Evolutionary conservation across 2,329 filamentous ascomycete species (phyloP), one percentile per base, ranked within the genome.

Genomic region (Mollisia scopiformis): DNA sequence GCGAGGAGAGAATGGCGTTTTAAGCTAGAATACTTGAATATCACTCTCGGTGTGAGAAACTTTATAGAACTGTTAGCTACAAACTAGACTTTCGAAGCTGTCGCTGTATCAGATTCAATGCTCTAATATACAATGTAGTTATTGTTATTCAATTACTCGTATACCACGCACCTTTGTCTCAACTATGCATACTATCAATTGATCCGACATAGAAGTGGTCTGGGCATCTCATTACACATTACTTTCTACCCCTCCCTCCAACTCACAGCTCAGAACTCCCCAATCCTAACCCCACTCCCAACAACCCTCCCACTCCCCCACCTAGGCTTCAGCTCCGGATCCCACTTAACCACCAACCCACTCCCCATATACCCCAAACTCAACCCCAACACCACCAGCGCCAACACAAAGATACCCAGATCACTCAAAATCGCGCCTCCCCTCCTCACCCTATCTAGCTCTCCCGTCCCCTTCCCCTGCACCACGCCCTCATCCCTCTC

Each of bases 391-490:
- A 66, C 66, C 16, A 66, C 41, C 19, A 55, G 28, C 11, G 61
- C 67, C 27, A 69, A 23, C 6, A 63, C 27, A 23, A 55, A 61
- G 41, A 70, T 67, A 7, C 63, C 64, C 14, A 63, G 14, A 59
- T 69, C 64, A 50, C 62, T 68, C 21, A 68, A 19, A 3, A 65
- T 23, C n/a, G 57, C 62, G 6, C 55, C 52, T 46, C 62, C 54
- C 28, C 39, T 66, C 35, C 50, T 59, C n/a, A 70, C 27, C 14
- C 55, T 47, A 66, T 72, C 70, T 28, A 72, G 51, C 13, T 65
- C 60, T n/a, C 54, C 65, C 31, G 49, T 67, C 1, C 61, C 67
- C 46, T 68, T 69, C 19, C 62, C 63, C 50, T 68, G 63, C 55
- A 28, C 50, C 11, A 66, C 62, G 0, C 65, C 69, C 21, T 59